Conservation (phyloP, 345 rosid genomes). For the Hibiscus trionum region DNA sequence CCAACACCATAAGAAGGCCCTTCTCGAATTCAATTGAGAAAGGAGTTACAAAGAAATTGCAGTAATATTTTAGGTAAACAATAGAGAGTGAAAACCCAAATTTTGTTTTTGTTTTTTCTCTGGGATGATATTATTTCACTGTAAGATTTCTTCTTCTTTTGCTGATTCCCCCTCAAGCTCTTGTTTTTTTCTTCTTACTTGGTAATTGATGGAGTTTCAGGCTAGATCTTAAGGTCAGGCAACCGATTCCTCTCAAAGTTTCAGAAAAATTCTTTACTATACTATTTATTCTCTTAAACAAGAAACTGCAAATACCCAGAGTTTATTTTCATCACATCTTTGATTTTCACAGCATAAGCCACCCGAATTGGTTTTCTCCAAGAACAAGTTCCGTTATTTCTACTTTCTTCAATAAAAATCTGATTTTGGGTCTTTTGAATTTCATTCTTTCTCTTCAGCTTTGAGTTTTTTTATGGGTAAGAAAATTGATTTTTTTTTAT, state of each 20-base stretch:
- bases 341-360: not conserved
- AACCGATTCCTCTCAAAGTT: not conserved
- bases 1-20: not conserved
- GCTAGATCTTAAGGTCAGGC: not conserved
- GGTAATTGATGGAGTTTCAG: not conserved
- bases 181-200: not conserved
- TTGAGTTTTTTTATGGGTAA: not conserved
- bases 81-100: not conserved
- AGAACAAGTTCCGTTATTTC: not conserved
- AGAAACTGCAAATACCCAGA: constrained; percentile 3
- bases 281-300: not conserved
- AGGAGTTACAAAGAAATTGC: not conserved
- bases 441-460: not conserved
- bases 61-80: not conserved
- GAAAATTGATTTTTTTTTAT: not conserved
- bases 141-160: constrained; percentile 8
- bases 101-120: not conserved
- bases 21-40: not conserved
- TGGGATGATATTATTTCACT: not conserved
- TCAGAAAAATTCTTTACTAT: not conserved
- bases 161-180: too few relatives aligned
- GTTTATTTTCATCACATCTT: not conserved
- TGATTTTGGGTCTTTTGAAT: not conserved
- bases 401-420: not conserved
- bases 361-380: not conserved